Base-by-base conservation (phyloP, 2,329 filamentous ascomycete genomes). In the Monilinia aucupariae region DNA sequence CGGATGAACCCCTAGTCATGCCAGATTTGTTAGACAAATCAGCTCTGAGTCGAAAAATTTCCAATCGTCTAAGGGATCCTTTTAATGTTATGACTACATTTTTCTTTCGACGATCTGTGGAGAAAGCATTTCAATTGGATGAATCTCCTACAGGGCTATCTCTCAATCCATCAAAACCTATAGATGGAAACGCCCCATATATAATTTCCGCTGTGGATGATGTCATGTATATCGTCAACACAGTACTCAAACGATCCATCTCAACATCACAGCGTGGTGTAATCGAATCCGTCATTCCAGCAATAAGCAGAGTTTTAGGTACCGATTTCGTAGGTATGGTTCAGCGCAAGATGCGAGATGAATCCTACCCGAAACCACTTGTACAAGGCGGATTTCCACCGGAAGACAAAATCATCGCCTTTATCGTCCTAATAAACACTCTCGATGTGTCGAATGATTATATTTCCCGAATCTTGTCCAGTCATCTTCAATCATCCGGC, bases 171-270 rank as follows among this genome's bases (percentile, higher is more conserved):
- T 87, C 82, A 71, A 89, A 82, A 71, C 81, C 88, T 4, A 80
- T 96, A 50, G 85, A 88, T 59, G 84, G 87, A 64, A 91, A 92
- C 69, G 84, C 91, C 3, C 94, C 94, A 0, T 96, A 91, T 72
- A 96, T 99, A 71, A 93, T 94, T 50, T 92, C 92, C 2, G 92
- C 93, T 0, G 92, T 99, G 10, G 94, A 99, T 78, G 94, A 97
- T 77, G 92, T 97, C 72, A 97, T 99, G 93, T 99, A 97, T 76
- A 97, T 99, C 70, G 90, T 96, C 73, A 96, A 96, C 73, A 88
- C 93, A 58, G 89, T 97, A 41, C 81, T 97, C 9, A 89, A 96
- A 67, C 88, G 93, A 68, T 90, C 91, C 0, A 80, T 97, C 27
- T 88, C 90, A 0, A 97, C 96, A 0, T 91, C 90, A 2, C 92